Percentiles rank a stretch among this genome's conserved stretches.
phyloP scores from a whole-genome alignment of 257 asterid genomes.

The Paulownia fortunei region DNA sequence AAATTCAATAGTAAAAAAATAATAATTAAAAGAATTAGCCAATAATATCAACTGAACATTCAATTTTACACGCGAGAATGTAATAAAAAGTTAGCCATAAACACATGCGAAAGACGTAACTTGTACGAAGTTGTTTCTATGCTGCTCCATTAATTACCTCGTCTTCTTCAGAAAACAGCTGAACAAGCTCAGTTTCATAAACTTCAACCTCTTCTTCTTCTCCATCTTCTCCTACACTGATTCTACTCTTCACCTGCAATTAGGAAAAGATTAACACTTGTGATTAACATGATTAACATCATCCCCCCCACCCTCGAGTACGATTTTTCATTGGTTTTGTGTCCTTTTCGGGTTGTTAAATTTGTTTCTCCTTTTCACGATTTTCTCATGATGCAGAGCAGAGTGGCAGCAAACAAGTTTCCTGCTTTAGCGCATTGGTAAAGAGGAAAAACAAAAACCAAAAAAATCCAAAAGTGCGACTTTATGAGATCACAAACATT shows the following conservation, averaged over 20 bases:
- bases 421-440: conserved; percentile 35
- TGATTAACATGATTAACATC: conserved; percentile 7
- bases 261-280: not conserved
- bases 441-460: conserved; percentile 19
- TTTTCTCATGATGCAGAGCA: conserved; percentile 41
- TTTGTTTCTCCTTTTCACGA: conserved; percentile 54
- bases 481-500: conserved; percentile 33
- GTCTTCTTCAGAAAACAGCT: conserved; percentile 80
- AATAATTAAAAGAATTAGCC: too few relatives aligned
- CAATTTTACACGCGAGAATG: too few relatives aligned
- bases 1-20: too few relatives aligned
- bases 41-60: not conserved
- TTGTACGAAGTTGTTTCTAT: too few relatives aligned
- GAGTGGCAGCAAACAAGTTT: conserved; percentile 36
- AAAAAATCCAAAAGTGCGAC: conserved; percentile 22
- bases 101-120: too few relatives aligned
- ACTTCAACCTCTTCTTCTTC: conserved; percentile 60
- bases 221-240: conserved; percentile 46
- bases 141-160: conserved; percentile 57
- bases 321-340: conserved; percentile 11
- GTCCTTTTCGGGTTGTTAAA: conserved; percentile 51
- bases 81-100: too few relatives aligned
- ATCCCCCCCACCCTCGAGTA: not conserved
- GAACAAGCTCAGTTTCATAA: conserved; percentile 73
- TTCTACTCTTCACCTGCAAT: conserved; percentile 58